A percentile compares a stretch with the other conserved stretches of the same genome.
Evolutionary conservation across 805 yeast genomes (phyloP).

Genomic region (Cyberlindnera americana): DNA sequence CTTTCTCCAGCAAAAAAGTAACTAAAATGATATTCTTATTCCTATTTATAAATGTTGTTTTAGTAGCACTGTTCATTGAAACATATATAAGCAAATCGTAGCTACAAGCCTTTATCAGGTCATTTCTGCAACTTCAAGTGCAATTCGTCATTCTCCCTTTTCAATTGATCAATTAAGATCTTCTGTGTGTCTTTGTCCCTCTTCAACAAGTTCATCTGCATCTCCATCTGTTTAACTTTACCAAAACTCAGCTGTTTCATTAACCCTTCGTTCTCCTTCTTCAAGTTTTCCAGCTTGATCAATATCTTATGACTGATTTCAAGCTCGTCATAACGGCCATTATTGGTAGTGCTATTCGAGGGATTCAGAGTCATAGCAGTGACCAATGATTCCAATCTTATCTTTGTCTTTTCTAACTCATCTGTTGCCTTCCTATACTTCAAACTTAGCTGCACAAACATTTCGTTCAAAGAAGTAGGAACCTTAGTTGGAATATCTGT

Average conservation of each 20-base stretch:
- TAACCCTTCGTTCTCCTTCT: slow-evolving; percentile 67
- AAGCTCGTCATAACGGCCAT: slow-evolving; percentile 68
- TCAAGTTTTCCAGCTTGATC: slow-evolving; percentile 54
- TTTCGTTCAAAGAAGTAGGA: slow-evolving; percentile 42
- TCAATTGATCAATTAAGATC: slow-evolving; percentile 6
- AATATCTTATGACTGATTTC: slow-evolving; percentile 73
- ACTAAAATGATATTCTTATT: too few relatives aligned
- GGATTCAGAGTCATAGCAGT: slow-evolving; percentile 55
- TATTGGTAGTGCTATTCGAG: slow-evolving; percentile 40
- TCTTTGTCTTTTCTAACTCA: slow-evolving; percentile 60
- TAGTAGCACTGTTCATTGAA: too few relatives aligned
- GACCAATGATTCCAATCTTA: slow-evolving; percentile 57
- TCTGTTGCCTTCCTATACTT: slow-evolving; percentile 42
- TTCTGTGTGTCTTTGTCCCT: slow-evolving; percentile 36
- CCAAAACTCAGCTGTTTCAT: slow-evolving; percentile 71
- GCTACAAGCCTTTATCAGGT: background rate
- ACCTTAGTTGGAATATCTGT: slow-evolving; percentile 20
- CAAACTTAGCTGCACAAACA: slow-evolving; percentile 46
- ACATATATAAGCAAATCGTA: too few relatives aligned
- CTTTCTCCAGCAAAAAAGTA: background rate
- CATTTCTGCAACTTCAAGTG: slow-evolving; percentile 2
- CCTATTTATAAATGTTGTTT: too few relatives aligned
- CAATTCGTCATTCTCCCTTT: slow-evolving; percentile 6
- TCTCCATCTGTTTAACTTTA: slow-evolving; percentile 65
- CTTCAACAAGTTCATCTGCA: slow-evolving; percentile 61